phyloP scores from a whole-genome alignment of 2,329 filamentous ascomycete species.

The Aureobasidium sp. region DNA sequence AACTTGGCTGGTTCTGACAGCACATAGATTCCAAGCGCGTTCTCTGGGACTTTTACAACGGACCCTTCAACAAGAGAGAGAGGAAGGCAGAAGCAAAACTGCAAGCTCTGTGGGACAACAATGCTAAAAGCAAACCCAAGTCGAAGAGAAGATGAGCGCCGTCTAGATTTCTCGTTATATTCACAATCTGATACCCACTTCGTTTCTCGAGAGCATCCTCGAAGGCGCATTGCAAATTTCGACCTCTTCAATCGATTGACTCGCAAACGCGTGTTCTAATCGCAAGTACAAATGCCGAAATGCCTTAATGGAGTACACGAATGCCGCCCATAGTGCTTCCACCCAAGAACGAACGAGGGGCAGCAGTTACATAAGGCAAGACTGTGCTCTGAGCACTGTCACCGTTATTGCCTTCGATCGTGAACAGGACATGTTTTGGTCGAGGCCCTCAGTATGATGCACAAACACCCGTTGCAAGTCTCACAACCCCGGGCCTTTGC shows the following conservation, averaged over 20 bases:
- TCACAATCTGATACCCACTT: not conserved
- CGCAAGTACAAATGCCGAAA: not conserved
- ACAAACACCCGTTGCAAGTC: not conserved
- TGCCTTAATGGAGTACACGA: not conserved
- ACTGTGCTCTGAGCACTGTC: not conserved
- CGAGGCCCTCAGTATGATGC: not conserved
- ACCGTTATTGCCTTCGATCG: not conserved
- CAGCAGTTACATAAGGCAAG: not conserved
- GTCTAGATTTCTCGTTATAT: not conserved
- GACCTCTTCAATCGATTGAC: not conserved
- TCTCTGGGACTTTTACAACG: conserved; percentile 57
- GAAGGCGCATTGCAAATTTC: not conserved
- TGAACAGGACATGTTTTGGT: not conserved
- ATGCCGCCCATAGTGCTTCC: not conserved
- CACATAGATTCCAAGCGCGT: conserved; percentile 45
- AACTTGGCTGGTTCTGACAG: conserved; percentile 13
- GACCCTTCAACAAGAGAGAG: conserved; percentile 53
- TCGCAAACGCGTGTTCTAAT: not conserved
- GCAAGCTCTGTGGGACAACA: conserved; percentile 27
- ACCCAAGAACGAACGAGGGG: not conserved
- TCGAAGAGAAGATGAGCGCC: conserved; percentile 21
- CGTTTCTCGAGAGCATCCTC: not conserved
- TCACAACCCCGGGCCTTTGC: not conserved
- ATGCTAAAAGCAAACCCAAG: conserved; percentile 16
- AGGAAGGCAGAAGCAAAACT: conserved; percentile 43